Base-by-base conservation (phyloP, 2,329 filamentous ascomycete species). In the Mycocentrospora acerina region DNA sequence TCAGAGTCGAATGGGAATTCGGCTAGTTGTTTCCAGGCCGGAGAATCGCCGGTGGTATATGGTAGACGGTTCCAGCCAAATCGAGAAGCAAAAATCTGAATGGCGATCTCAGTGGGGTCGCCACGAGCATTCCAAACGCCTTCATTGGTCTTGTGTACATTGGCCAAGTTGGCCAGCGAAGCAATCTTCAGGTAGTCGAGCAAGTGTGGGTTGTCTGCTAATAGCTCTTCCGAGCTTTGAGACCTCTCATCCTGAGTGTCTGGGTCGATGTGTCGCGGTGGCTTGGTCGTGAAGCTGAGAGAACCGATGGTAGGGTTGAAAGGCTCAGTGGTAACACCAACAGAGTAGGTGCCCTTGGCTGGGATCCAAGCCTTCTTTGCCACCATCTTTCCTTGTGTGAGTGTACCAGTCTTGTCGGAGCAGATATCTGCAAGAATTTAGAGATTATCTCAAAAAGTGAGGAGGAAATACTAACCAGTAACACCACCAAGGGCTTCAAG, bases 1-100 rank as follows among this genome's bases (percentile, higher is more conserved):
- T 79, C 79, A 0, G 82, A 87, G 55, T 88, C 85, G 46, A 88
- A 88, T 0, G 83, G 84, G 41, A 82, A 86, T 52, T 88, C 85
- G 2, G 80, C 78, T 25, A 82, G 40, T 18, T 57, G 53, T 28
- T 64, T 56, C 62, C 61, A 66, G 3, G 48, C 40, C 8, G 51
- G 48, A 3, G 45, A 32, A 4, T 58, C 50, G 8, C 70, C 60
- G 29, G 49, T 46, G 31, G 48, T 59, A 32, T 77, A 75, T 8
- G 71, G 71, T 42, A 80, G 80, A 27, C 55, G 54, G 34, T 59
- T 55, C 75, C 78, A 81, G 42, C 79, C 70, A 62, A 88, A 88
- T n/a, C 84, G 78, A 19, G 77, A 79, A 3, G 82, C 82, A 57
- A 88, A 86, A 0, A 88, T 84, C 53, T 87, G 83, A 30, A 88